These are phyloP conservation scores for Hyaloscypha bicolor DNA, from an alignment of 495 filamentous ascomycete species.

Conservation along the genomic window DNA sequence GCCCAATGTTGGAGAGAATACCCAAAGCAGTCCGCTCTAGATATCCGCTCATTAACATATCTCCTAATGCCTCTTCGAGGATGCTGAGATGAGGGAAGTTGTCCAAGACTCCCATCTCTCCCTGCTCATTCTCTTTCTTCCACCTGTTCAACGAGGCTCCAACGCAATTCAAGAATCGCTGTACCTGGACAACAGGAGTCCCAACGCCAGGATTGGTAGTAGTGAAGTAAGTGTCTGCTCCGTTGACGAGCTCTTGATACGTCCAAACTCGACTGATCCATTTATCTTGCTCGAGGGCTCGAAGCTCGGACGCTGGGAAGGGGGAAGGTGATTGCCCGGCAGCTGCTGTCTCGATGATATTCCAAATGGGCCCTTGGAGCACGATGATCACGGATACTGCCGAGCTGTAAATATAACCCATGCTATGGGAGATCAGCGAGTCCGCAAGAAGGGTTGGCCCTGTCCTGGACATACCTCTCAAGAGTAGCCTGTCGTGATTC, in stretches of 20 bases:
- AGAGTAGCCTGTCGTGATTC: constrained; percentile 8
- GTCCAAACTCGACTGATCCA: constrained; percentile 22
- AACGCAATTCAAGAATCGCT: constrained; percentile 14
- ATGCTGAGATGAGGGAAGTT: constrained; percentile 15
- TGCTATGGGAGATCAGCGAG: constrained; percentile 24
- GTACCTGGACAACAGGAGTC: not conserved
- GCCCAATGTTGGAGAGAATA: constrained; percentile 15
- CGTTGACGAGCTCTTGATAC: constrained; percentile 20
- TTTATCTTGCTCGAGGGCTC: constrained; percentile 7
- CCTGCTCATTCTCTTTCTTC: not conserved
- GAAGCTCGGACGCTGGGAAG: not conserved
- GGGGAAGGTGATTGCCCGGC: not conserved
- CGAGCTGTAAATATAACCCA: constrained; percentile 25
- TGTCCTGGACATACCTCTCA: constrained; percentile 14
- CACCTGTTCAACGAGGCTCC: constrained; percentile 14
- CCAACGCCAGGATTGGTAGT: not conserved
- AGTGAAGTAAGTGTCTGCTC: constrained; percentile 5
- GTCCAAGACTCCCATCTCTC: not conserved
- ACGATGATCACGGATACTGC: constrained; percentile 14
- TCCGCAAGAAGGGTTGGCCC: not conserved
- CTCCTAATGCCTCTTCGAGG: constrained; percentile 7
- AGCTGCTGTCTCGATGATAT: constrained; percentile 9
- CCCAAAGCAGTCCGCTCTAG: constrained; percentile 4
- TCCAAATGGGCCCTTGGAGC: constrained; percentile 5
- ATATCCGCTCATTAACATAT: constrained; percentile 3